Percentiles rank a stretch among this genome's conserved stretches.
phyloP scores from a whole-genome alignment of 2,329 filamentous ascomycete species.

The Geoglossum cookeanum region DNA sequence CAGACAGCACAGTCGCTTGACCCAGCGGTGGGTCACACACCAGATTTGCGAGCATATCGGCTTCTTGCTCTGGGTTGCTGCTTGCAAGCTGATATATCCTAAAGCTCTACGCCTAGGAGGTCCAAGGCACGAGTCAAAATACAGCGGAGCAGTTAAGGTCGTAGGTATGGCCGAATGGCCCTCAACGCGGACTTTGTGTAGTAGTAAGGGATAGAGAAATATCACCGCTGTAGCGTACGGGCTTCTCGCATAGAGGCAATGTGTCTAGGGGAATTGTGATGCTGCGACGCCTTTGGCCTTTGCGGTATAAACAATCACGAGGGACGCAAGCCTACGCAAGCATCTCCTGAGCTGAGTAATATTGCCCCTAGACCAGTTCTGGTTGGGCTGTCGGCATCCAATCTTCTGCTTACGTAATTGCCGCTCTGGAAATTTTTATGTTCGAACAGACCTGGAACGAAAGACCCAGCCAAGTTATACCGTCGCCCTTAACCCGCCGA shows the following conservation, averaged over 20 bases:
- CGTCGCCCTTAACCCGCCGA: neutral
- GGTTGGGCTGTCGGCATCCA: neutral
- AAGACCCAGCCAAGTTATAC: neutral
- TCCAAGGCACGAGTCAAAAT: neutral
- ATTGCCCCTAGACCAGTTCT: neutral
- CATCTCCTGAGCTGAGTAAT: neutral
- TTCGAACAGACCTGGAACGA: neutral
- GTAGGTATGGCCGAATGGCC: too few relatives aligned
- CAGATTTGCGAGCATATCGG: slow-evolving; percentile 30
- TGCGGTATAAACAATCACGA: neutral
- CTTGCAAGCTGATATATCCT: neutral
- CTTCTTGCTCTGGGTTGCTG: neutral
- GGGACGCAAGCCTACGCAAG: neutral
- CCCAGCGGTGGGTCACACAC: slow-evolving; percentile 54
- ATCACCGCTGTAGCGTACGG: neutral
- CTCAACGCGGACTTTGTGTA: too few relatives aligned
- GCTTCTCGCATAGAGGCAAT: neutral
- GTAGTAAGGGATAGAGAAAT: too few relatives aligned
- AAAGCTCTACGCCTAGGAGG: neutral
- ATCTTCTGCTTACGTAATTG: neutral
- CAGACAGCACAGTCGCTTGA: slow-evolving; percentile 45
- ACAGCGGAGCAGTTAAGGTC: neutral
- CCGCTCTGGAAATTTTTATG: neutral
- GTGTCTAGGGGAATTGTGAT: too few relatives aligned
- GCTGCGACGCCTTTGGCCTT: neutral